Evolutionary conservation across 2,329 filamentous ascomycete genomes (phyloP).

Genomic region (Ascochyta koolunga): DNA sequence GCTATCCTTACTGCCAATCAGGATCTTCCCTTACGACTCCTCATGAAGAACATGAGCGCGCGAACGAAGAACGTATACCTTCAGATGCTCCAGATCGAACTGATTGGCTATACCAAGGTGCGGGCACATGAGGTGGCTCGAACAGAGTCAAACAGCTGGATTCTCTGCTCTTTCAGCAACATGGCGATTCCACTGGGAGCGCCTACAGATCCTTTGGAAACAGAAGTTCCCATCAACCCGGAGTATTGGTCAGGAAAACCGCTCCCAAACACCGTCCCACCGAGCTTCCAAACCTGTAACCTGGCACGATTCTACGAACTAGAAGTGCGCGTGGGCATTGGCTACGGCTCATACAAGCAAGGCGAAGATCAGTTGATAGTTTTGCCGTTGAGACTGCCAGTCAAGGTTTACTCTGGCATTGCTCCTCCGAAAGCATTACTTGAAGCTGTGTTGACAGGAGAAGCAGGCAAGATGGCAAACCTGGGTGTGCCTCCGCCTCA

Average conservation of each 20-base stretch:
- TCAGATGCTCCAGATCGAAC: constrained; percentile 77
- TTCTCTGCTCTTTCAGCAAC: constrained; percentile 73
- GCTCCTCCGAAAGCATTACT: constrained; percentile 78
- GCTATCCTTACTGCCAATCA: constrained; percentile 89
- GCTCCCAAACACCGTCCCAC: constrained; percentile 85
- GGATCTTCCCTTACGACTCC: constrained; percentile 77
- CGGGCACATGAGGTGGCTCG: constrained; percentile 76
- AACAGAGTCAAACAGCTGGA: constrained; percentile 75
- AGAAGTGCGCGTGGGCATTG: constrained; percentile 79
- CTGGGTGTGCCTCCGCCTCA: constrained; percentile 23
- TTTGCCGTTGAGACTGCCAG: constrained; percentile 77
- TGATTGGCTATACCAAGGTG: constrained; percentile 80
- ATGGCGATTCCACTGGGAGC: constrained; percentile 73
- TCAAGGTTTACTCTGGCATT: constrained; percentile 88
- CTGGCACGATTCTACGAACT: constrained; percentile 81
- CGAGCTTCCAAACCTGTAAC: constrained; percentile 89
- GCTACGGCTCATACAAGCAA: constrained; percentile 68
- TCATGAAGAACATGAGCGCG: constrained; percentile 77
- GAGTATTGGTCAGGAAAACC: constrained; percentile 73
- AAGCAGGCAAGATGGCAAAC: constrained; percentile 14
- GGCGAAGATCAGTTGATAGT: constrained; percentile 73
- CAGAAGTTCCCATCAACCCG: constrained; percentile 72
- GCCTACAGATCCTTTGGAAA: constrained; percentile 62
- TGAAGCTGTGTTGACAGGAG: constrained; percentile 61
- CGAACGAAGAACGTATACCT: constrained; percentile 75